Evolutionary conservation across 768 basidiomycete species (phyloP).

Genomic region (Boletus rubroflammeus): DNA sequence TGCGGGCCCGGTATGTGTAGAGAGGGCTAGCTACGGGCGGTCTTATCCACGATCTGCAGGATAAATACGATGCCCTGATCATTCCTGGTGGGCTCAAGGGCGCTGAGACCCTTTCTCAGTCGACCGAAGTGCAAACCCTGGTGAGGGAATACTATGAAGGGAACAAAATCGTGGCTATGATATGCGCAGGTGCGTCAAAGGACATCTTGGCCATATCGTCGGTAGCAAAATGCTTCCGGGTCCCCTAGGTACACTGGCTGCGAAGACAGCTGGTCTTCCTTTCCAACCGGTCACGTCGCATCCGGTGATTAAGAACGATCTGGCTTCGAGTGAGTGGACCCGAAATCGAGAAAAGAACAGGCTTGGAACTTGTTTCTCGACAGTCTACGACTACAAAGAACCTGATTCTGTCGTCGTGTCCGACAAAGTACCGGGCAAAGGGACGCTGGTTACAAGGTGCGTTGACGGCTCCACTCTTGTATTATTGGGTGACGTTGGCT

Average conservation of each 20-base stretch:
- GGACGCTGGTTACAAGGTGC: conserved; percentile 74
- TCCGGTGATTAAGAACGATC: conserved; percentile 58
- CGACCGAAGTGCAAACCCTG: conserved; percentile 55
- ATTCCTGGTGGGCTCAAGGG: conserved; percentile 80
- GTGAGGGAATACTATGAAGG: conserved; percentile 47
- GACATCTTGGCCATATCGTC: neutral
- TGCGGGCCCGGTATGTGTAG: conserved; percentile 45
- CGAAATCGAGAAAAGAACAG: neutral
- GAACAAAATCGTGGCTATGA: conserved; percentile 66
- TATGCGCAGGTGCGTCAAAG: conserved; percentile 64
- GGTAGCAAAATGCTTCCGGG: neutral
- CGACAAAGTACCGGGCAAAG: conserved; percentile 26
- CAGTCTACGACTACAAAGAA: conserved; percentile 74
- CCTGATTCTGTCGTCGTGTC: conserved; percentile 73
- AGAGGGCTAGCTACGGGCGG: neutral
- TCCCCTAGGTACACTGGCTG: conserved; percentile 60
- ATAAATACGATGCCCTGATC: conserved; percentile 62
- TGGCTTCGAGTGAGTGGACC: conserved; percentile 47
- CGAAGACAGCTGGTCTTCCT: conserved; percentile 56
- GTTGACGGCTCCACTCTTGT: neutral
- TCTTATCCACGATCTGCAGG: conserved; percentile 35
- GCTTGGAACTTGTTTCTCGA: neutral
- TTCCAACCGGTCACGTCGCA: conserved; percentile 74
- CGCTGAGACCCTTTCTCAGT: conserved; percentile 66
- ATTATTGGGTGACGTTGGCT: neutral